These are phyloP conservation scores for Cornus florida DNA, from an alignment of 148 eudicot species.

Conservation along the genomic window DNA sequence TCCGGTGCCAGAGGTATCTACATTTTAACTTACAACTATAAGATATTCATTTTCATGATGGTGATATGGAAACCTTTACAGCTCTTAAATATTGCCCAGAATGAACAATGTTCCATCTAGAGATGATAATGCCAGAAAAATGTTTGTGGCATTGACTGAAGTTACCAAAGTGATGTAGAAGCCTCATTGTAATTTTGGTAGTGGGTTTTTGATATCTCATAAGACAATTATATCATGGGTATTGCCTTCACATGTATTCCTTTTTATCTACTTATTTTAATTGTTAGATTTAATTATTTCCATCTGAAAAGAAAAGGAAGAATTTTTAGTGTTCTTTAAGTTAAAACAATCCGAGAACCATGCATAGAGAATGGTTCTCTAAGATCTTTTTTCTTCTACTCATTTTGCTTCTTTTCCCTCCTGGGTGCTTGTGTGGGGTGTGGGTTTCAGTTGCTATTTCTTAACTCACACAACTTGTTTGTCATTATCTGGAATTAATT, in stretches of 20 bases:
- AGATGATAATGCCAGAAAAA: not conserved
- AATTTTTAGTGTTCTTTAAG: not conserved
- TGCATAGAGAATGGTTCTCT: not conserved
- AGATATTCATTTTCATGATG: not conserved
- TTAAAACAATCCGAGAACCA: not conserved
- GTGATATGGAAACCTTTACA: no score
- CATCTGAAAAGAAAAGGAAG: not conserved
- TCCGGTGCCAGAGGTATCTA: slow-evolving; percentile 62
- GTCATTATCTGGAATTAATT: not conserved
- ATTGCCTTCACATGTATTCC: not conserved
- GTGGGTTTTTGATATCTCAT: not conserved
- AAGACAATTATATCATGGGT: not conserved
- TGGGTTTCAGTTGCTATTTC: not conserved
- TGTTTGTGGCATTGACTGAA: not conserved
- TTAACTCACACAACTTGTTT: not conserved
- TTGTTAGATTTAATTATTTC: not conserved
- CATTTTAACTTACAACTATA: not conserved
- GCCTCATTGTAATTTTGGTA: not conserved
- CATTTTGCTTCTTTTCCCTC: not conserved
- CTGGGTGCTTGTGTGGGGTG: no score
- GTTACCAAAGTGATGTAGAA: not conserved
- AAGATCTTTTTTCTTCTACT: no score
- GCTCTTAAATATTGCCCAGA: no score
- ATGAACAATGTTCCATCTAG: not conserved
- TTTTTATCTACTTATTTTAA: no score